Evolutionary conservation across 1,139 yeast genomes (phyloP).

Genomic region (Lodderomyces theae): DNA sequence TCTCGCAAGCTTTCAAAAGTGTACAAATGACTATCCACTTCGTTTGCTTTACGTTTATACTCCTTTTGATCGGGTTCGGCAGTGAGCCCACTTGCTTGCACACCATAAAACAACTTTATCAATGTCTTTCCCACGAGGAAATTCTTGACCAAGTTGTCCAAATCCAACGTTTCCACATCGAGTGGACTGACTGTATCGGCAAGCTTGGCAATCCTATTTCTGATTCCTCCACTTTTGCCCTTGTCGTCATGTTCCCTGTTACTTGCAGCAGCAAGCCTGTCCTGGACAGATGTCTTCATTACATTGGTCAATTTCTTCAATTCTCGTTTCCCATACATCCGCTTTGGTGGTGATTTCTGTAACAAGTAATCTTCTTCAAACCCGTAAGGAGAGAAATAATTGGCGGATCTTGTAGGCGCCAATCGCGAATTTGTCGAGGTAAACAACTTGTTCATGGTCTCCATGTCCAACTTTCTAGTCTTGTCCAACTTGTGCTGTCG

Average conservation of each 20-base stretch:
- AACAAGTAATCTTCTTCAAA: conserved; percentile 8
- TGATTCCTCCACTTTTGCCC: conserved; percentile 24
- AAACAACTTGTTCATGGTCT: conserved; percentile 60
- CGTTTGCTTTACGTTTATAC: conserved; percentile 11
- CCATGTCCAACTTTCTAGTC: conserved; percentile 59
- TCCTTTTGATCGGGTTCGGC: conserved; percentile 1
- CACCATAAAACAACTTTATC: conserved; percentile 36
- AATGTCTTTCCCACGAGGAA: conserved; percentile 37
- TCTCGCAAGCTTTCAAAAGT: conserved; percentile 39
- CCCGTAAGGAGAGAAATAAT: conserved; percentile 13
- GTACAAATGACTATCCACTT: conserved; percentile 18
- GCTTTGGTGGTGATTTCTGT: conserved; percentile 16
- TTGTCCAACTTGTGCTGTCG: conserved; percentile 60
- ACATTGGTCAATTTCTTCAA: conserved; percentile 62
- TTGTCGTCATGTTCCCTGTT: conserved; percentile 26
- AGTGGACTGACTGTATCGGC: conserved; percentile 37
- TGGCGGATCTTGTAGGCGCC: conserved; percentile 24
- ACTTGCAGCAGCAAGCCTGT: conserved; percentile 38
- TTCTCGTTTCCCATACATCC: conserved; percentile 43
- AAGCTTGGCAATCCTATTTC: conserved; percentile 37
- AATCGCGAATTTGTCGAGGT: conserved; percentile 53
- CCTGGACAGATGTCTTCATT: conserved; percentile 75
- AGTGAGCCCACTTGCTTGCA: conserved; percentile 8
- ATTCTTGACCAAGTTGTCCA: conserved; percentile 33
- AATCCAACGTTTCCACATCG: conserved; percentile 45